Percentiles rank a stretch among this genome's conserved stretches.
Conservation (phyloP, 345 rosid genomes). For the Arabidopsis thaliana region TAIR10.1 NC_003070.9:4825501-4826000, state of each 20-base stretch:
- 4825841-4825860: slow-evolving; percentile 61
- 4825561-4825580: slow-evolving; percentile 49
- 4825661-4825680: slow-evolving; percentile 54
- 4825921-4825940: slow-evolving; percentile 61
- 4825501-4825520: slow-evolving; percentile 51
- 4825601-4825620: slow-evolving; percentile 50
- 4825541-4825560: slow-evolving; percentile 61
- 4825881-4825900: slow-evolving; percentile 51
- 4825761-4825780: slow-evolving; percentile 46
- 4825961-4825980: slow-evolving; percentile 56
- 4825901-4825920: slow-evolving; percentile 47
- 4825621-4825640: slow-evolving; percentile 45
- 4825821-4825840: slow-evolving; percentile 68
- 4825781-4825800: slow-evolving; percentile 51
- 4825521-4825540: slow-evolving; percentile 53
- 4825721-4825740: slow-evolving; percentile 54
- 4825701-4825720: slow-evolving; percentile 56
- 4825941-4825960: slow-evolving; percentile 61
- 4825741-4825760: slow-evolving; percentile 59
- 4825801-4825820: slow-evolving; percentile 66
- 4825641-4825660: slow-evolving; percentile 56
- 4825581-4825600: slow-evolving; percentile 50
- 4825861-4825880: slow-evolving; percentile 58
- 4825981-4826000: slow-evolving; percentile 57
- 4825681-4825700: slow-evolving; percentile 48